phyloP scores from a whole-genome alignment of 148 eudicot species.

The Silene uniflora region DNA sequence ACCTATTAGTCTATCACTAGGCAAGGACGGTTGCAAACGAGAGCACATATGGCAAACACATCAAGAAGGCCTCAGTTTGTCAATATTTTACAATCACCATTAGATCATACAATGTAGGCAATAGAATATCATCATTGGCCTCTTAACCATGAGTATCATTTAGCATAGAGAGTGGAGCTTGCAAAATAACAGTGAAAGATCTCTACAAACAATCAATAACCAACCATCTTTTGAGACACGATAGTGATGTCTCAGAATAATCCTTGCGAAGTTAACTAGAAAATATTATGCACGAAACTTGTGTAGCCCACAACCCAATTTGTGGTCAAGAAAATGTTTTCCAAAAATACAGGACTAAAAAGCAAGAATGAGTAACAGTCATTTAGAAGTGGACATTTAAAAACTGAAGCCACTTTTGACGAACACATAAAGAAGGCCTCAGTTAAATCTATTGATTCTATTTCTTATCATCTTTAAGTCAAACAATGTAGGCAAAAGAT shows the following conservation, averaged over 20 bases:
- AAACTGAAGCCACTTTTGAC: not conserved
- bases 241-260: too few species aligned
- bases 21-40: not conserved
- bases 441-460: not conserved
- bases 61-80: slow-evolving; percentile 13
- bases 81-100: not conserved
- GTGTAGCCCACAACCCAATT: not conserved
- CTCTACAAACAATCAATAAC: too few species aligned
- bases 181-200: too few species aligned
- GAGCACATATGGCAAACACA: not conserved
- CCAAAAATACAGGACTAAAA: not conserved
- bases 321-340: not conserved
- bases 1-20: not conserved
- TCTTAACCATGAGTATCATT: not conserved
- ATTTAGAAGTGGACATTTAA: not conserved
- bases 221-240: too few species aligned
- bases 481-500: slow-evolving; percentile 16
- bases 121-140: slow-evolving; percentile 22
- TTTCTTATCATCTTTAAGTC: slow-evolving; percentile 15
- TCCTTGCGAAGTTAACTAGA: not conserved
- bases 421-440: slow-evolving; percentile 16
- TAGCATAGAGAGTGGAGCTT: too few species aligned
- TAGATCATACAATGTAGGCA: slow-evolving; percentile 14
- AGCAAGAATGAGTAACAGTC: not conserved
- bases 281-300: not conserved